phyloP scores from a whole-genome alignment of 2,329 filamentous ascomycete species.

The Atkinsonella texensis region DNA sequence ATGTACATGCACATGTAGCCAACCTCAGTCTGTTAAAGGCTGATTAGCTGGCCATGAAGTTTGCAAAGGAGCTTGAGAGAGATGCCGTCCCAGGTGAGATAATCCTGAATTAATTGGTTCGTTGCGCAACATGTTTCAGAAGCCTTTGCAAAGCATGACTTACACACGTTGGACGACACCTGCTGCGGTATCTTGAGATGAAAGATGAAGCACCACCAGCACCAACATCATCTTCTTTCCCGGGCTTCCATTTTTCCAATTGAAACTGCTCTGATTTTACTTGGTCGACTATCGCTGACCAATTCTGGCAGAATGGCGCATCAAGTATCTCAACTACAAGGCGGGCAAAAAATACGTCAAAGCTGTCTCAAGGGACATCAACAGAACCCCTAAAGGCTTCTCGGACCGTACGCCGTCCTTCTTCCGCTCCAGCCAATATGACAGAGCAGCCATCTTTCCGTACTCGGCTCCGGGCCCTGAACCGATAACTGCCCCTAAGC shows the following conservation, averaged over 20 bases:
- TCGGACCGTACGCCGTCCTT: slow-evolving; percentile 21
- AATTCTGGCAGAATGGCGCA: slow-evolving; percentile 59
- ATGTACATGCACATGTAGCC: not conserved
- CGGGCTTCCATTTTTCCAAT: no score
- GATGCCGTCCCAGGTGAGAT: slow-evolving; percentile 57
- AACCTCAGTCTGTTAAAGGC: slow-evolving; percentile 2
- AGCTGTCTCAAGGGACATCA: slow-evolving; percentile 60
- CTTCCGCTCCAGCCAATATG: slow-evolving; percentile 13
- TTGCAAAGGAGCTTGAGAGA: slow-evolving; percentile 11
- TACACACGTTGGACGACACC: not conserved
- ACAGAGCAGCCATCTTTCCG: slow-evolving; percentile 2
- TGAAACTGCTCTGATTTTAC: no score
- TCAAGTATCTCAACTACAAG: slow-evolving; percentile 94
- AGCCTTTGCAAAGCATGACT: not conserved
- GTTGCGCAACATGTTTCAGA: not conserved
- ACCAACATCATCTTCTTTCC: not conserved
- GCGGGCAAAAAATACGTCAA: slow-evolving; percentile 91
- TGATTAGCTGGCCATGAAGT: slow-evolving; percentile 8
- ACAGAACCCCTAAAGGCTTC: slow-evolving; percentile 38
- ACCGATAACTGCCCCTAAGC: not conserved
- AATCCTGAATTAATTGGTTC: not conserved
- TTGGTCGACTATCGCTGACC: slow-evolving; percentile 2
- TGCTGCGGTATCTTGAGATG: not conserved
- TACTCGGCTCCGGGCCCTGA: not conserved
- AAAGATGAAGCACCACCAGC: not conserved